Evolutionary conservation across 2,329 filamentous ascomycete species (phyloP), one percentile per base, ranked within the genome.

Genomic region (Aspergillus viridinutans): DNA sequence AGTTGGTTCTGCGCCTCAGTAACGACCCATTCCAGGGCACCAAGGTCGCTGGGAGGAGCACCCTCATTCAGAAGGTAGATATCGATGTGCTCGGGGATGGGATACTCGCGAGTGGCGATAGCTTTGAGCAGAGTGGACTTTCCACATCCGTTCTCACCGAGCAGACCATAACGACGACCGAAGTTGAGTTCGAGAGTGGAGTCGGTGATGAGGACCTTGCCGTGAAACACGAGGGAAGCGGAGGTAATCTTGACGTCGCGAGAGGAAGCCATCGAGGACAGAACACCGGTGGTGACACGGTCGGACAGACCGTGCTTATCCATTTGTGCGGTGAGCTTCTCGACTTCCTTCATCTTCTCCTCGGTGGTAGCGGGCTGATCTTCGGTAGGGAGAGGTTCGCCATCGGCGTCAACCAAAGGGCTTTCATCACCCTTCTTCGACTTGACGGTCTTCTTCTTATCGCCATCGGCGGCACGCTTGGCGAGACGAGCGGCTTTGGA

Each of bases 111-210:
- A 72, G 87, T 88, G 68, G 89, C 88, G 74, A 99, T 96, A 65
- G 94, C 86, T 82, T 97, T 97, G 73, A 99, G 85, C 35, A 99
- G 79, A n/a, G 94, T 99, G 64, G 90, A 95, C 84, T 99, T 99
- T 76, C 94, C 94, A 78, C 94, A 99, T 65, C 94, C 94, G 88
- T 99, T 99, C 85, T 99, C 94, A 72, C 94, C 94, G 63, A 99
- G 81, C 57, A 99, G 83, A 75, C 94, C 94, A 75, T 99, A 99
- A 70, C 94, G 87, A 70, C 92, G 90, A 65, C 90, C 92, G 74
- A 91, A 94, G 74, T 90, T 93, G 71, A 99, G 84, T 78, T 99
- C 95, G 75, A 99, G 83, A 52, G 88, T 95, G 62, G 90, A 90
- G 78, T 99, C 94, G 73, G 88, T 93, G 79, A 99, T 90, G 60